Evolutionary conservation across 352 stramenopile species (phyloP).

Genomic region (Pythium dissimile): DNA sequence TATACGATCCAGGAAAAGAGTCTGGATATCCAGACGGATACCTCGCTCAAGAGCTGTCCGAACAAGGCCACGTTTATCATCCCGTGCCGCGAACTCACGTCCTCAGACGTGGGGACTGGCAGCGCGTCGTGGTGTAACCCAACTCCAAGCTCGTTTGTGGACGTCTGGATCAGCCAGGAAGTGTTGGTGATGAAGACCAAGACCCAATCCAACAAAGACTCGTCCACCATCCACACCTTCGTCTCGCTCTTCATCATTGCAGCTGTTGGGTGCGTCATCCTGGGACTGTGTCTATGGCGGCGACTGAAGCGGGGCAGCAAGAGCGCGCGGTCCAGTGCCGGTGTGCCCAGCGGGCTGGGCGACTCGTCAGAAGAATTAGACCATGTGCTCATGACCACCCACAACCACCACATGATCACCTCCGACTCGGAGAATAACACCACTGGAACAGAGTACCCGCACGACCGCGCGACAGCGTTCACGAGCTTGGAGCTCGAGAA

Average conservation of each 20-base stretch:
- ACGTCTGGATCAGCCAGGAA: slow-evolving; percentile 20
- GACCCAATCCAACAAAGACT: not conserved
- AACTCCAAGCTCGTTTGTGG: slow-evolving; percentile 5
- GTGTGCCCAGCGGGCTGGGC: not conserved
- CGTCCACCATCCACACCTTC: not conserved
- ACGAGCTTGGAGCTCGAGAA: slow-evolving; percentile 11
- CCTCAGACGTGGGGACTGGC: not conserved
- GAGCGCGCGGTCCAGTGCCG: not conserved
- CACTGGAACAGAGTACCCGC: not conserved
- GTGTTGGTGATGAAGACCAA: not conserved
- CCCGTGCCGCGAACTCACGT: slow-evolving; percentile 12
- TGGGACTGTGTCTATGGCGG: slow-evolving; percentile 1
- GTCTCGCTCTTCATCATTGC: slow-evolving; percentile 10
- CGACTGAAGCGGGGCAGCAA: not conserved
- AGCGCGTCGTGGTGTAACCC: slow-evolving; percentile 13
- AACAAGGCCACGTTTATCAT: slow-evolving; percentile 26
- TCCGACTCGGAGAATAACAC: slow-evolving; percentile 14
- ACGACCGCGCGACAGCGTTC: slow-evolving; percentile 3
- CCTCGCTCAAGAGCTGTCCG: slow-evolving; percentile 5
- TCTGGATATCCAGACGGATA: slow-evolving; percentile 11
- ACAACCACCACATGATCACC: slow-evolving; percentile 9
- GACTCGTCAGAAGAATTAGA: slow-evolving; percentile 2
- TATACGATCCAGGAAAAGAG: slow-evolving; percentile 19
- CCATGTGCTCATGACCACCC: slow-evolving; percentile 6
- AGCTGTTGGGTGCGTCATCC: not conserved